Evolutionary conservation across 768 basidiomycete genomes (phyloP).

Genomic region (Collybia nuda): DNA sequence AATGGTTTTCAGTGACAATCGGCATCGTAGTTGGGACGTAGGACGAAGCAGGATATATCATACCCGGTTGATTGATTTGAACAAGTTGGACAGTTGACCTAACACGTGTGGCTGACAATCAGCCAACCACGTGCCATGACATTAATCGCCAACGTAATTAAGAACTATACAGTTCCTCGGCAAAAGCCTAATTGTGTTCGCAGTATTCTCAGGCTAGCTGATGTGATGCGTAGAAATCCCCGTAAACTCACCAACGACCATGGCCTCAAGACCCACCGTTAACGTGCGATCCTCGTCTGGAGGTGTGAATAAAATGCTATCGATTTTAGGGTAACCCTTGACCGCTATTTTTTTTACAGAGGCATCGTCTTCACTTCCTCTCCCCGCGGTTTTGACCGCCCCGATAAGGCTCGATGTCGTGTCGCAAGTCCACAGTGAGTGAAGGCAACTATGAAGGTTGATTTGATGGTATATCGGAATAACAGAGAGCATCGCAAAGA

Average conservation of each 20-base stretch:
- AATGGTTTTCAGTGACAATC: too few relatives aligned
- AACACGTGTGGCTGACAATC: too few relatives aligned
- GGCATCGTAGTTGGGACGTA: too few relatives aligned
- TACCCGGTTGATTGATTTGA: too few relatives aligned
- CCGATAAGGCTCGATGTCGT: conserved; percentile 99
- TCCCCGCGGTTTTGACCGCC: conserved; percentile 95
- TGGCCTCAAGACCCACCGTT: conserved; percentile 95
- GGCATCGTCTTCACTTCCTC: conserved; percentile 84
- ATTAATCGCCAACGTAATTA: background rate
- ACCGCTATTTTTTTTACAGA: conserved; percentile 42
- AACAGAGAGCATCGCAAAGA: conserved; percentile 95
- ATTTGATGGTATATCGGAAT: conserved; percentile 1
- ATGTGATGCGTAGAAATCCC: conserved; percentile 4
- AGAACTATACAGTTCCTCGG: background rate
- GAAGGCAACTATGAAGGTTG: background rate
- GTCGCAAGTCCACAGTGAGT: conserved; percentile 97
- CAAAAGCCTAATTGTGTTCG: background rate
- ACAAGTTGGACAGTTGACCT: too few relatives aligned
- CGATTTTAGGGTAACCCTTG: conserved; percentile 5
- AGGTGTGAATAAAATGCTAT: conserved; percentile 44
- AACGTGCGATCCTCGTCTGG: conserved; percentile 76
- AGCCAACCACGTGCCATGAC: background rate
- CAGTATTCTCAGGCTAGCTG: too few relatives aligned
- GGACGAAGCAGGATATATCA: too few relatives aligned
- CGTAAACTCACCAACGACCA: conserved; percentile 48